phyloP scores from a whole-genome alignment of 768 basidiomycete genomes.

The Tricholoma sp. region DNA sequence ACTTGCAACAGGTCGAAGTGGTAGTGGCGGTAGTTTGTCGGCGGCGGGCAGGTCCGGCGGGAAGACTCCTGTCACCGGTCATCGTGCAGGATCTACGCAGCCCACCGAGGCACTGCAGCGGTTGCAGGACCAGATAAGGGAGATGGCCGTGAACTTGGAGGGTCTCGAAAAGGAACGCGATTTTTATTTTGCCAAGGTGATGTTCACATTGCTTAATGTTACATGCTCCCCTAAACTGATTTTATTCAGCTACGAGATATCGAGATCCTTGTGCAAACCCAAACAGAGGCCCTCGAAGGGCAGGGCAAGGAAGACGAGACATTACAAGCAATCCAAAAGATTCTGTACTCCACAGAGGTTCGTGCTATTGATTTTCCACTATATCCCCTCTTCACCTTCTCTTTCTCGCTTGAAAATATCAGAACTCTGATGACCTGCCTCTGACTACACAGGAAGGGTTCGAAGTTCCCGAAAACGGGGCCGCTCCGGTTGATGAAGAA shows the following conservation, averaged over 20 bases:
- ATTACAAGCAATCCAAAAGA: conserved; percentile 81
- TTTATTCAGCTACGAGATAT: conserved; percentile 80
- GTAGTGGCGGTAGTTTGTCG: conserved; percentile 20
- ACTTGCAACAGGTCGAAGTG: conserved; percentile 38
- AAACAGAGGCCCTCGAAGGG: conserved; percentile 57
- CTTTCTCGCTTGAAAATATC: neutral
- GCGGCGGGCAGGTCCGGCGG: conserved; percentile 51
- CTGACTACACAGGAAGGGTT: conserved; percentile 71
- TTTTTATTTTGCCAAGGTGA: conserved; percentile 97
- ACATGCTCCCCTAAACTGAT: neutral
- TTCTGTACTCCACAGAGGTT: conserved; percentile 94
- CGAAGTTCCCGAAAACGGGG: conserved; percentile 72
- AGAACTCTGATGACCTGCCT: neutral
- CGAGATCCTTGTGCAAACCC: conserved; percentile 87
- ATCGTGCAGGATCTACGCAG: conserved; percentile 60
- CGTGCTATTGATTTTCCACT: conserved; percentile 15
- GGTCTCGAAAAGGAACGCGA: conserved; percentile 96
- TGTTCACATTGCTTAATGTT: conserved; percentile 10
- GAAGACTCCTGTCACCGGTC: conserved; percentile 67
- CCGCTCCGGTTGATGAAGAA: conserved; percentile 62
- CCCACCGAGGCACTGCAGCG: conserved; percentile 62
- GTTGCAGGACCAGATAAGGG: conserved; percentile 74
- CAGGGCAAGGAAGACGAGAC: conserved; percentile 54
- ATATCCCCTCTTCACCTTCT: conserved; percentile 1
- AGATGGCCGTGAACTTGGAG: conserved; percentile 78